Conservation (phyloP, 73 alveolate species). For the Paramecium sexaurelia region DNA sequence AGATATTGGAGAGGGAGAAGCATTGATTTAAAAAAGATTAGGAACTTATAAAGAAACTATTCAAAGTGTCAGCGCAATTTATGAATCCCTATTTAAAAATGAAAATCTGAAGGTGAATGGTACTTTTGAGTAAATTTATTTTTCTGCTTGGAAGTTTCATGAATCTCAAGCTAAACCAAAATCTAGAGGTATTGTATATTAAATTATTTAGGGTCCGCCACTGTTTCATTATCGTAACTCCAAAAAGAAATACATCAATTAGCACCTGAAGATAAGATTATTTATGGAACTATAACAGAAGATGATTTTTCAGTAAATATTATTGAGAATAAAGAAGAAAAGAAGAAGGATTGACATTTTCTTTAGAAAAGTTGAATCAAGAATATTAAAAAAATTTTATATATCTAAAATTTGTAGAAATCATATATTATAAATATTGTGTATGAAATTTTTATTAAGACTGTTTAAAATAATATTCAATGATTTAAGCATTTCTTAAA, state of each 20-base stretch:
- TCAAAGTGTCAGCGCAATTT: slow-evolving; percentile 67
- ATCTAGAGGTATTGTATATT: slow-evolving; percentile 46
- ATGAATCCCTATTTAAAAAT: slow-evolving; percentile 59
- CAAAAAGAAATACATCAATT: not conserved
- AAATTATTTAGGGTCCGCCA: not conserved
- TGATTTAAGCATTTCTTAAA: too few relatives aligned
- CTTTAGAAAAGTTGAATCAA: too few relatives aligned
- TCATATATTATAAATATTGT: too few relatives aligned
- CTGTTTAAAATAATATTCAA: too few relatives aligned
- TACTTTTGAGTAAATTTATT: slow-evolving; percentile 70
- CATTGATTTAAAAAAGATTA: slow-evolving; percentile 57
- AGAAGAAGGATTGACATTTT: not conserved
- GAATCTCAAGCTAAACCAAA: slow-evolving; percentile 61
- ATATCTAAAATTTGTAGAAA: too few relatives aligned
- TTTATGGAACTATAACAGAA: not conserved
- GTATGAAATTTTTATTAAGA: too few relatives aligned
- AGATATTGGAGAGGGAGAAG: slow-evolving; percentile 69
- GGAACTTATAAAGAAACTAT: slow-evolving; percentile 61
- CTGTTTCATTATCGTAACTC: not conserved
- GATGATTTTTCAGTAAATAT: not conserved
- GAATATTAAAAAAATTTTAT: too few relatives aligned
- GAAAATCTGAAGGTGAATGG: slow-evolving; percentile 48
- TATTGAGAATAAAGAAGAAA: not conserved
- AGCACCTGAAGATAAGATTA: not conserved
- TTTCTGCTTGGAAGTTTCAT: slow-evolving; percentile 73